phyloP scores from a whole-genome alignment of 768 basidiomycete species.

The Boletus rubropictus region DNA sequence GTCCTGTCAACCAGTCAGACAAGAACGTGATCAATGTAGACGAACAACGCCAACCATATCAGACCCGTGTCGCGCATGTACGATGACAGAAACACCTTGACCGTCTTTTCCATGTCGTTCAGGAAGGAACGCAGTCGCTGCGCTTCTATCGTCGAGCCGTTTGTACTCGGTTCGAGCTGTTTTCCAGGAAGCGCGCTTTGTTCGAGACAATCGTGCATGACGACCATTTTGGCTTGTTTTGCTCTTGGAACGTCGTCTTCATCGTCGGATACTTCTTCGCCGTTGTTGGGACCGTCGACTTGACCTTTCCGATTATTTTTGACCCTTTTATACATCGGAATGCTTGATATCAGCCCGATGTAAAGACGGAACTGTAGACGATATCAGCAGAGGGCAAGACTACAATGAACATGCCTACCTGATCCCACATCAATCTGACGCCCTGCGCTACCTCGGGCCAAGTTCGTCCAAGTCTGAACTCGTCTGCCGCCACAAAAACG shows the following conservation, averaged over 20 bases:
- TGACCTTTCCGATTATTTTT: slow-evolving; percentile 15
- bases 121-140: slow-evolving; percentile 46
- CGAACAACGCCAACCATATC: slow-evolving; percentile 44
- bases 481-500: slow-evolving; percentile 26
- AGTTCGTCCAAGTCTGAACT: slow-evolving; percentile 27
- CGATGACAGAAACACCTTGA: slow-evolving; percentile 66
- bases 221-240: slow-evolving; percentile 15
- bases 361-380: slow-evolving; percentile 29
- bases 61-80: slow-evolving; percentile 60
- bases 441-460: slow-evolving; percentile 29
- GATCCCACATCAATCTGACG: slow-evolving; percentile 29
- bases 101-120: slow-evolving; percentile 50
- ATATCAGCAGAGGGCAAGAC: background rate
- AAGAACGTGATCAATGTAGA: background rate
- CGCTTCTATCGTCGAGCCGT: slow-evolving; percentile 8
- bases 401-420: slow-evolving; percentile 12
- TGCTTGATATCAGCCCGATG: slow-evolving; percentile 27
- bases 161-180: slow-evolving; percentile 20
- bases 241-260: slow-evolving; percentile 23
- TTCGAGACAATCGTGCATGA: slow-evolving; percentile 29
- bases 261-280: slow-evolving; percentile 27
- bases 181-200: slow-evolving; percentile 27
- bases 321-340: slow-evolving; percentile 29
- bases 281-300: slow-evolving; percentile 29
- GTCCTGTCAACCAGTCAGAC: slow-evolving; percentile 31